A percentile compares a stretch with the other conserved stretches of the same genome.
These are phyloP conservation scores for Starmera pachycereana DNA, from an alignment of 805 yeast species.

Conservation along the genomic window DNA sequence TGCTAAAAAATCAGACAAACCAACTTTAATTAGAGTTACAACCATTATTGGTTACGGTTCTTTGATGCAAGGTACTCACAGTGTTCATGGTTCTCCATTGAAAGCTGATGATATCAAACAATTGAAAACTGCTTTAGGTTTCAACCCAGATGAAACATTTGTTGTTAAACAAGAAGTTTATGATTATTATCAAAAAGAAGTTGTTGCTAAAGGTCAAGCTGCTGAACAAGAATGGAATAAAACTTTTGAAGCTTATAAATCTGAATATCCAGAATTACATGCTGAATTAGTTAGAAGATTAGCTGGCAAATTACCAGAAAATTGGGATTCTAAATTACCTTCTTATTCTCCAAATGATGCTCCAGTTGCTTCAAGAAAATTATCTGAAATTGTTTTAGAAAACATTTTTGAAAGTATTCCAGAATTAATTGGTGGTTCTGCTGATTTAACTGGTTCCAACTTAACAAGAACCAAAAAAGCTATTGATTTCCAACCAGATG, in stretches of 20 bases:
- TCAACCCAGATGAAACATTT: slow-evolving; percentile 77
- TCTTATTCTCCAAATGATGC: slow-evolving; percentile 65
- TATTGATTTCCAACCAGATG: slow-evolving; percentile 86
- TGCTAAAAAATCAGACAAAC: slow-evolving; percentile 80
- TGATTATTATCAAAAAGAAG: slow-evolving; percentile 47
- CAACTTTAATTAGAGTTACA: slow-evolving; percentile 78
- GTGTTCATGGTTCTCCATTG: slow-evolving; percentile 95
- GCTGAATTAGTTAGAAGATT: slow-evolving; percentile 76
- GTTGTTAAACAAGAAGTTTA: slow-evolving; percentile 76
- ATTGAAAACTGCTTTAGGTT: slow-evolving; percentile 75
- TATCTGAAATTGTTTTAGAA: slow-evolving; percentile 72
- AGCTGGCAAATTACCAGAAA: slow-evolving; percentile 64
- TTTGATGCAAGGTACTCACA: slow-evolving; percentile 68
- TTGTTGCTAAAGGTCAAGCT: slow-evolving; percentile 51
- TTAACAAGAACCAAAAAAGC: slow-evolving; percentile 81
- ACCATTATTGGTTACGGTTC: slow-evolving; percentile 97
- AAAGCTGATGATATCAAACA: slow-evolving; percentile 87
- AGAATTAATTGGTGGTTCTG: slow-evolving; percentile 95
- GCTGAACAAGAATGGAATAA: slow-evolving; percentile 70
- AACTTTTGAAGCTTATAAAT: slow-evolving; percentile 47
- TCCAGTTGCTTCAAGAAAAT: slow-evolving; percentile 89
- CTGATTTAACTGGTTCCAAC: slow-evolving; percentile 96
- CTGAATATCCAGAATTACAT: slow-evolving; percentile 68
- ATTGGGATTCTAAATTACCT: slow-evolving; percentile 76
- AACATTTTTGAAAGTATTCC: slow-evolving; percentile 58